These are phyloP conservation scores for Styphnolobium japonicum DNA, from an alignment of 306 rosid species.

Conservation along the genomic window DNA sequence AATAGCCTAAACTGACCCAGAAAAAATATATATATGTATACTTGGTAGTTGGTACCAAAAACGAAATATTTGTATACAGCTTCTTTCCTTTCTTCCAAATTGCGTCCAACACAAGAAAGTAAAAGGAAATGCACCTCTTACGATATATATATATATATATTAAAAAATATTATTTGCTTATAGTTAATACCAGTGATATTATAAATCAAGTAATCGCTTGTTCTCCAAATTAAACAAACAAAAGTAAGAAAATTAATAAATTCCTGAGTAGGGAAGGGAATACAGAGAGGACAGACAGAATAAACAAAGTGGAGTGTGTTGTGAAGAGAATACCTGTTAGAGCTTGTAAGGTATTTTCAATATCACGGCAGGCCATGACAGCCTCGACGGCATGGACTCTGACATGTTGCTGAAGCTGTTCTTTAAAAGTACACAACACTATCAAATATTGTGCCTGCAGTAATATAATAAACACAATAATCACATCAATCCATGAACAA, in stretches of 20 bases:
- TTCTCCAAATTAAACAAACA: not conserved
- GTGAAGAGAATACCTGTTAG: slow-evolving; percentile 59
- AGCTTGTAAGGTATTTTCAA: slow-evolving; percentile 89
- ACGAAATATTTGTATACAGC: no score
- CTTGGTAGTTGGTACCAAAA: no score
- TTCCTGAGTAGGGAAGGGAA: no score
- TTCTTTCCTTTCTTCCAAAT: slow-evolving; percentile 27
- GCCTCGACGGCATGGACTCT: slow-evolving; percentile 98
- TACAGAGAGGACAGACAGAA: no score
- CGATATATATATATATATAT: not conserved
- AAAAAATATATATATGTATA: no score
- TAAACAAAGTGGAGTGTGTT: no score
- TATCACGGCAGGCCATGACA: slow-evolving; percentile 99
- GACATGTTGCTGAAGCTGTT: slow-evolving; percentile 97
- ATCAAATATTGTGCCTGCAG: slow-evolving; percentile 81
- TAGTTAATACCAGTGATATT: not conserved
- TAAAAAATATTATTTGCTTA: no score
- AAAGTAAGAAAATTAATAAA: not conserved
- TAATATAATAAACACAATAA: not conserved
- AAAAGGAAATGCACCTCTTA: not conserved
- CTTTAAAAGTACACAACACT: slow-evolving; percentile 81
- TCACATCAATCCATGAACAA: not conserved
- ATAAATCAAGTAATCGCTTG: not conserved
- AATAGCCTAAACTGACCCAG: slow-evolving; percentile 25
- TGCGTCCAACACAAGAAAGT: slow-evolving; percentile 26